phyloP scores from a whole-genome alignment of 2,329 filamentous ascomycete genomes.

The Plenodomus lindquistii region DNA sequence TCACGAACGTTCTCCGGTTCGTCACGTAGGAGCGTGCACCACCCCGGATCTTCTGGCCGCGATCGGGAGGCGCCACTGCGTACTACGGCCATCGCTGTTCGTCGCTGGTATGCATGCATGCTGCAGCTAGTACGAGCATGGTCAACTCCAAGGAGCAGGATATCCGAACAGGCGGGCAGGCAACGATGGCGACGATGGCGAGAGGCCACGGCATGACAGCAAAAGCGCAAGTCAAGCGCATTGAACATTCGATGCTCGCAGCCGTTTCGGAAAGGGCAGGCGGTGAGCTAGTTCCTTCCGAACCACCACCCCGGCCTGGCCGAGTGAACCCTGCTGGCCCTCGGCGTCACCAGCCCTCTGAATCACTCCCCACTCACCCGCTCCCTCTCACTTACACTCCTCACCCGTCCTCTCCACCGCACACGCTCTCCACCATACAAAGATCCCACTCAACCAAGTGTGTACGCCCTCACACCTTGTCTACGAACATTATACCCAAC shows the following conservation, averaged over 20 bases:
- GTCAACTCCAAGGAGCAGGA: neutral
- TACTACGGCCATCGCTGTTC: neutral
- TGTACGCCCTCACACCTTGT: conserved; percentile 3
- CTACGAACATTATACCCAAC: conserved; percentile 13
- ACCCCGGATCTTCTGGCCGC: too few relatives aligned
- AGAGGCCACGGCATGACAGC: too few relatives aligned
- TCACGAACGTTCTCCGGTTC: too few relatives aligned
- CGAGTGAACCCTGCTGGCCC: neutral
- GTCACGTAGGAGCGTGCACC: neutral
- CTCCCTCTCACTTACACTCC: conserved; percentile 2
- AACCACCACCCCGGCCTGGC: conserved; percentile 3
- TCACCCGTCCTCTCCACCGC: conserved; percentile 5
- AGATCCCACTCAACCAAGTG: neutral
- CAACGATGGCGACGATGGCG: too few relatives aligned
- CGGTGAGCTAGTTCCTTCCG: conserved; percentile 24
- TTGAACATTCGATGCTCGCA: neutral
- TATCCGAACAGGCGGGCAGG: neutral
- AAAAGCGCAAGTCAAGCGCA: neutral
- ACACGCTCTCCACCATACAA: conserved; percentile 1
- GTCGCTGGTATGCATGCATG: neutral
- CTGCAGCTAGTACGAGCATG: too few relatives aligned
- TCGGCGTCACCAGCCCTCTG: conserved; percentile 10
- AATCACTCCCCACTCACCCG: conserved; percentile 9
- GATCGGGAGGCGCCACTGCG: too few relatives aligned
- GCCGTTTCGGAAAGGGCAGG: neutral